Base-by-base conservation (phyloP, 176 grass and related monocot species). In the Carex pumila region DNA sequence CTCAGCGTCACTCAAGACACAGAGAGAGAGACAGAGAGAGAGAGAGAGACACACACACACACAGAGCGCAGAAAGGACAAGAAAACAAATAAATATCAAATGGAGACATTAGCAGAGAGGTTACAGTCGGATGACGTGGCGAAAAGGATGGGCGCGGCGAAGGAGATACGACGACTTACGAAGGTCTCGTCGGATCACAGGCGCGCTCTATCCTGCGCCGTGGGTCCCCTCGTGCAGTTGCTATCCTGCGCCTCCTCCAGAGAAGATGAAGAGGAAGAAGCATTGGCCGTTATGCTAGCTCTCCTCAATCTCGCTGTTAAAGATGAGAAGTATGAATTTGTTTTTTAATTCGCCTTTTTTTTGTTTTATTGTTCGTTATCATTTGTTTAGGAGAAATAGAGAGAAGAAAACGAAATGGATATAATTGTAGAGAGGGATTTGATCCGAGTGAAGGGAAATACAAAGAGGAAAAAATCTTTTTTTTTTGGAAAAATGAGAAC, bases 261-360 rank as follows among this genome's bases (percentile, higher is more conserved):
- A 43, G 79, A 49, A 65, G 78, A 17, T 1, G 56, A 62, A 9
- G 54, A 61, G 12, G 88, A 65, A 7, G 86, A 81, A 7, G 87
- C 88, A 2, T 90, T 90, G 84, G 88, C 92, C 43, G 94, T 86
- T 64, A 92, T 97, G 41, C 90, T 97, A 61, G 92, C 94, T 53
- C 90, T 97, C 57, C 92, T 97, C 82, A 97, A 97, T 89, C 94
- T 97, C 82, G 94, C 94, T 62, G 92, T 97, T 82, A 78, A 71
- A 64, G 92, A 97, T 82, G 88, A 97, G 72, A 94, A 92, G 94
- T 97, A 50, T 12, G 57, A 2, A 12, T 3, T 36, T 36, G 29
- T 2, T 0, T 37, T 6, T 13, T 19, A 17, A 59, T 66, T 6
- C 41, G 0, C 25, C 25, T 25, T 25, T 25, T 25, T 25, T 47